Conservation (phyloP, 1,284 basidiomycete species). For the Coniferiporia weirii region DNA sequence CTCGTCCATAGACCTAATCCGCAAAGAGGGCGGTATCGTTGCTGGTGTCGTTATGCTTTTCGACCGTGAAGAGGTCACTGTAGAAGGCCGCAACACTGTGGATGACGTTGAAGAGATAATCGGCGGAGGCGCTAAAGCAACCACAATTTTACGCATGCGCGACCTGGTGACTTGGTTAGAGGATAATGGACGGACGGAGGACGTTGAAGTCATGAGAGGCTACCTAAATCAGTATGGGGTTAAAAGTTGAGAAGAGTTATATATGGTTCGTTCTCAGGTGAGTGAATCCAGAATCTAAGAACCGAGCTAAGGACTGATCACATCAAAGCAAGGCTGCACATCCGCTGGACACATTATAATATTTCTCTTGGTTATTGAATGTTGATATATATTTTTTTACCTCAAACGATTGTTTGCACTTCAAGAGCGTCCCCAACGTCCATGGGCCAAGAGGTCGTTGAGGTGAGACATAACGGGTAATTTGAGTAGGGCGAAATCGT, state of each 20-base stretch:
- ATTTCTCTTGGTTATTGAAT: too few relatives aligned
- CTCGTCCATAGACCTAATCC: constrained; percentile 71
- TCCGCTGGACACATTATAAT: too few relatives aligned
- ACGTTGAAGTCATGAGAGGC: constrained; percentile 71
- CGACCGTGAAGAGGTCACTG: constrained; percentile 83
- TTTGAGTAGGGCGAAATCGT: too few relatives aligned
- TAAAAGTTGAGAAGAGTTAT: constrained; percentile 4
- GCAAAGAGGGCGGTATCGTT: constrained; percentile 64
- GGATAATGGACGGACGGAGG: constrained; percentile 55
- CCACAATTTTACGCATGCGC: constrained; percentile 77
- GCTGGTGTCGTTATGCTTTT: constrained; percentile 90
- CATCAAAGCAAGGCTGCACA: neutral
- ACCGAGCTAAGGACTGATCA: neutral
- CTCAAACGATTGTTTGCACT: too few relatives aligned
- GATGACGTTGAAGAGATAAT: constrained; percentile 81
- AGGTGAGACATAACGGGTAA: too few relatives aligned
- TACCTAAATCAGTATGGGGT: constrained; percentile 82
- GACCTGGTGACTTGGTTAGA: constrained; percentile 86
- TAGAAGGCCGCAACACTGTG: constrained; percentile 61
- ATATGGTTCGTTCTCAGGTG: neutral
- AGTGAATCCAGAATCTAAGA: neutral
- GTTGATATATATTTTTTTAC: too few relatives aligned
- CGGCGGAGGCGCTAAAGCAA: constrained; percentile 59
- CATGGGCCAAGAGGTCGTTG: too few relatives aligned
- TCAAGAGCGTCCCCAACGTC: too few relatives aligned